Conservation (phyloP, 768 basidiomycete genomes). For the Phaffia australis region DNA sequence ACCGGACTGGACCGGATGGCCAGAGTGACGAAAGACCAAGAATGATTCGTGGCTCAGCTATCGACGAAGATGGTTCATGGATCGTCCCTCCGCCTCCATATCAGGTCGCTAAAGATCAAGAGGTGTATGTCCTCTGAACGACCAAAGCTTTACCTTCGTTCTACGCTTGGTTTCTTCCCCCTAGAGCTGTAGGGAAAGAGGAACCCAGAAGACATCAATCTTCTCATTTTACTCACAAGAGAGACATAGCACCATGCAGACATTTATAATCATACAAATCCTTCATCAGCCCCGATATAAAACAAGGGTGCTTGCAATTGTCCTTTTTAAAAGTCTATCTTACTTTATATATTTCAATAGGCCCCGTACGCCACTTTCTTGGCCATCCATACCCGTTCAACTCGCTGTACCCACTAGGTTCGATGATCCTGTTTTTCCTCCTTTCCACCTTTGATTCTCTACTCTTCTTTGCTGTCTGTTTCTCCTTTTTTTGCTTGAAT, state of each 20-base stretch:
- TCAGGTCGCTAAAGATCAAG: not conserved
- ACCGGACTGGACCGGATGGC: slow-evolving; percentile 2
- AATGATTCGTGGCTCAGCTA: slow-evolving; percentile 16
- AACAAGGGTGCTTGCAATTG: too few species aligned
- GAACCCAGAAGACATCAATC: too few species aligned
- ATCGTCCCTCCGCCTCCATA: slow-evolving; percentile 21
- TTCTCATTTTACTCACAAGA: too few species aligned
- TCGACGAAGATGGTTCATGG: slow-evolving; percentile 23
- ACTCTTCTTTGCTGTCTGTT: not conserved
- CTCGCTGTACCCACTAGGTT: not conserved
- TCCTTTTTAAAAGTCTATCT: not conserved
- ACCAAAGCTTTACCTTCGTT: not conserved
- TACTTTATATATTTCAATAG: not conserved
- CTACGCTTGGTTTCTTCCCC: not conserved
- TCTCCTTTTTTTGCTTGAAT: not conserved
- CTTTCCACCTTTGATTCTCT: not conserved
- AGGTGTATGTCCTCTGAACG: slow-evolving; percentile 19
- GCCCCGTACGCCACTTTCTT: not conserved
- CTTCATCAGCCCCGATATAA: too few species aligned
- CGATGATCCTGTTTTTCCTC: too few species aligned
- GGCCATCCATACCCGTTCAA: not conserved
- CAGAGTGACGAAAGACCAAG: slow-evolving; percentile 13
- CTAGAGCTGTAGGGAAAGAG: too few species aligned
- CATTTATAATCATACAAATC: too few species aligned
- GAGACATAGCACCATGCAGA: too few species aligned